A percentile compares a stretch with the other conserved stretches of the same genome.
Evolutionary conservation across 2,329 filamentous ascomycete genomes (phyloP).

Genomic region (Fusarium multiceps): DNA sequence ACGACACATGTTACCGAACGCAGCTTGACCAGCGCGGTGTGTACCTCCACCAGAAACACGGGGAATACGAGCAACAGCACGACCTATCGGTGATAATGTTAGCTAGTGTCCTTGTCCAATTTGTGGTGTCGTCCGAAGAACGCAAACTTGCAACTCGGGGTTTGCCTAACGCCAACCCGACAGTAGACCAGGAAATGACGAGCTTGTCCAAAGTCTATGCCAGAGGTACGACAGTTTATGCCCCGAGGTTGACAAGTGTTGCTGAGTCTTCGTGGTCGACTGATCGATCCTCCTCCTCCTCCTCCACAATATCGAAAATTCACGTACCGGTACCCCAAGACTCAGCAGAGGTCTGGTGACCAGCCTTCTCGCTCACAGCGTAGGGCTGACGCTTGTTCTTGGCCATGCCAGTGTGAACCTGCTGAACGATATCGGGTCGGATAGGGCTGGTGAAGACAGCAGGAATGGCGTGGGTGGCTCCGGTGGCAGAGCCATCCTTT

Average conservation of each 20-base stretch:
- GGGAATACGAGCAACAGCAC: slow-evolving; percentile 99
- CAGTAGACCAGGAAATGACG: neutral
- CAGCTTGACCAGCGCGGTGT: slow-evolving; percentile 99
- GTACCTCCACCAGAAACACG: slow-evolving; percentile 99
- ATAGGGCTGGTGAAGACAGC: slow-evolving; percentile 98
- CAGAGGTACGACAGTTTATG: neutral
- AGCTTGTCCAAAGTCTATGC: neutral
- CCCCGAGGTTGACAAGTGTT: neutral
- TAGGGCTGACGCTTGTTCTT: slow-evolving; percentile 99
- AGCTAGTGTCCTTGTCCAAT: slow-evolving; percentile 30
- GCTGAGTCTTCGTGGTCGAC: neutral
- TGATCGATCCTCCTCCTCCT: neutral
- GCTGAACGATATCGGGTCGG: slow-evolving; percentile 98
- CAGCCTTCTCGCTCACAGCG: slow-evolving; percentile 99
- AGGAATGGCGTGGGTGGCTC: slow-evolving; percentile 90
- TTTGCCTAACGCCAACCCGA: neutral
- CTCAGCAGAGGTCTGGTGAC: slow-evolving; percentile 99
- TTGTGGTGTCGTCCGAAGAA: slow-evolving; percentile 1
- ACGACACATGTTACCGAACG: slow-evolving; percentile 99
- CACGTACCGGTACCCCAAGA: slow-evolving; percentile 98
- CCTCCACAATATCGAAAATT: neutral
- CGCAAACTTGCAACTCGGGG: neutral
- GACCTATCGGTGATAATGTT: slow-evolving; percentile 68
- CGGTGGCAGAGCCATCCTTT: slow-evolving; percentile 93
- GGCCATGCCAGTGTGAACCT: slow-evolving; percentile 98